A percentile compares a stretch with the other conserved stretches of the same genome.
phyloP scores from a whole-genome alignment of 2,329 filamentous ascomycete genomes.

The Penicillium sp. region DNA sequence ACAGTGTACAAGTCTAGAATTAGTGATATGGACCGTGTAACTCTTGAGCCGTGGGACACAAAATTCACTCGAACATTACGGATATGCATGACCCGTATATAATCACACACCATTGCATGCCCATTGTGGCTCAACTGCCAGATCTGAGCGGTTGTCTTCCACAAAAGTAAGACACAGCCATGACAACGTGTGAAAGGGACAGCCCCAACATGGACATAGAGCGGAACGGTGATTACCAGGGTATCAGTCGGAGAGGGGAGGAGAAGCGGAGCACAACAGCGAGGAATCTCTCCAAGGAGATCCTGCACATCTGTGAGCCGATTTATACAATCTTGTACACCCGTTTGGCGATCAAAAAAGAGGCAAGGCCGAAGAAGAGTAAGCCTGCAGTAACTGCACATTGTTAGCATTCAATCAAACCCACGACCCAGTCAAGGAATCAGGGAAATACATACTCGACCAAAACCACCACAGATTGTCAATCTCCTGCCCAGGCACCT shows the following conservation, averaged over 20 bases:
- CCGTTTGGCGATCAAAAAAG: constrained; percentile 80
- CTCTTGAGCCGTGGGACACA: neutral
- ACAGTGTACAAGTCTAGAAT: neutral
- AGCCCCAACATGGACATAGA: neutral
- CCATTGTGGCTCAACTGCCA: constrained; percentile 3
- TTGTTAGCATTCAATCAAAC: constrained; percentile 8
- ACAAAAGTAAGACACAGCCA: neutral
- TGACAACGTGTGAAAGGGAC: too few relatives aligned
- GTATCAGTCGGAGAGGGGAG: neutral
- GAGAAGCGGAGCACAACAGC: neutral
- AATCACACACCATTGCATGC: constrained; percentile 14
- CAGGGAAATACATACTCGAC: constrained; percentile 46
- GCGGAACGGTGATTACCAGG: too few relatives aligned
- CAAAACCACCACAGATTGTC: constrained; percentile 79
- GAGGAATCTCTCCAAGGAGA: too few relatives aligned
- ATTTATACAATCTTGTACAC: constrained; percentile 74
- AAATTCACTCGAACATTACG: neutral
- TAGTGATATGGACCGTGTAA: neutral
- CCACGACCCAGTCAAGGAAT: neutral
- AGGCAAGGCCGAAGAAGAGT: constrained; percentile 74
- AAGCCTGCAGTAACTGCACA: constrained; percentile 68
- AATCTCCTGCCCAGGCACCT: constrained; percentile 86
- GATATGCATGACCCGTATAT: constrained; percentile 12
- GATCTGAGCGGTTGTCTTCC: constrained; percentile 1
- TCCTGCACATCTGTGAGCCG: neutral